phyloP scores from a whole-genome alignment of 140 eudicot species.

The Ambrosia hybrid region DNA sequence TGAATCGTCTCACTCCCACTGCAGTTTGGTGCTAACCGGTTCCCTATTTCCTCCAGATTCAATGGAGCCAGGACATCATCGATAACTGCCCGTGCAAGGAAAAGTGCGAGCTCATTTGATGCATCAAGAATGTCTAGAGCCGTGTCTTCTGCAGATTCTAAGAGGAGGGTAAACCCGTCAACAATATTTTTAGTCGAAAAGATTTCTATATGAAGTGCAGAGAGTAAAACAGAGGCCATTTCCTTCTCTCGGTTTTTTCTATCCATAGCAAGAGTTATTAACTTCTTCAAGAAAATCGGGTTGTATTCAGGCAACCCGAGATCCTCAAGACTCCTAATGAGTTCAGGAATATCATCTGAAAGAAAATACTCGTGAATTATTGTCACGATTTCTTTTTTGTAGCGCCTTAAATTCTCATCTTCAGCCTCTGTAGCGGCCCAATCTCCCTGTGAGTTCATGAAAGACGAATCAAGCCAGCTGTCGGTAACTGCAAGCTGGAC shows the following conservation, averaged over 20 bases:
- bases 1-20: slow-evolving; percentile 74
- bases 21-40: slow-evolving; percentile 57
- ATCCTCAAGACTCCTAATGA: slow-evolving; percentile 76
- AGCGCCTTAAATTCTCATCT: slow-evolving; percentile 64
- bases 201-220: slow-evolving; percentile 83
- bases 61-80: slow-evolving; percentile 91
- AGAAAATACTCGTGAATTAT: slow-evolving; percentile 81
- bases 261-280: slow-evolving; percentile 89
- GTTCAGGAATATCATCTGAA: slow-evolving; percentile 93
- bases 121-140: slow-evolving; percentile 93
- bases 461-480: slow-evolving; percentile 82
- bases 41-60: slow-evolving; percentile 73
- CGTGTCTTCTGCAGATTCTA: slow-evolving; percentile 92
- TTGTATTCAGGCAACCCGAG: slow-evolving; percentile 67
- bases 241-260: slow-evolving; percentile 90
- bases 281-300: slow-evolving; percentile 75
- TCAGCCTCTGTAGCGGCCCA: slow-evolving; percentile 30
- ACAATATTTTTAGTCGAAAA: slow-evolving; percentile 87
- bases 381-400: slow-evolving; percentile 73
- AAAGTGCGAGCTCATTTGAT: slow-evolving; percentile 80
- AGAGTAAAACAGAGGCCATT: slow-evolving; percentile 89
- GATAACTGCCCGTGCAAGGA: slow-evolving; percentile 81
- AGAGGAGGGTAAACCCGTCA: slow-evolving; percentile 68
- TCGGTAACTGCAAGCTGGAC: slow-evolving; percentile 59
- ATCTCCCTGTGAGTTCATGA: slow-evolving; percentile 39